A percentile compares a stretch with the other conserved stretches of the same genome.
Conservation (phyloP, 352 stramenopile species). For the Phytophthora agathidicida region DNA sequence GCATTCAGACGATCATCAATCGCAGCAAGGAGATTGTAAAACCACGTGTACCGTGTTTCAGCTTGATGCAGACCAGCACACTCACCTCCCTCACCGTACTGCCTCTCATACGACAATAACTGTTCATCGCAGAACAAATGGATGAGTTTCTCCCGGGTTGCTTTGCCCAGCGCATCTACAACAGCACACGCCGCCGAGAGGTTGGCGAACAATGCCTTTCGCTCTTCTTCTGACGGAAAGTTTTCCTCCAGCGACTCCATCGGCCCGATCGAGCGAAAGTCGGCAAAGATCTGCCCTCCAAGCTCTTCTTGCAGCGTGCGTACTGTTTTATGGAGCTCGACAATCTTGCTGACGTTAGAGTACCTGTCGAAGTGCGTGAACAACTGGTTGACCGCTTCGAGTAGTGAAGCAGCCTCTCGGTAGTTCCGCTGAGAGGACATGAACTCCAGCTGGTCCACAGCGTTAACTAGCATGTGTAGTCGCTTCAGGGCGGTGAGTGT, state of each 20-base stretch:
- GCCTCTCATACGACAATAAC: conserved; percentile 61
- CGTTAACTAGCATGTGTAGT: conserved; percentile 98
- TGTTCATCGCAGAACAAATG: conserved; percentile 77
- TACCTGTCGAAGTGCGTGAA: conserved; percentile 97
- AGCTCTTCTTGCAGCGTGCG: conserved; percentile 90
- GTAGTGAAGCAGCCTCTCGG: conserved; percentile 93
- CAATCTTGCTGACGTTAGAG: conserved; percentile 92
- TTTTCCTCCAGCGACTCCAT: conserved; percentile 80
- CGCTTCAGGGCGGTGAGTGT: conserved; percentile 96
- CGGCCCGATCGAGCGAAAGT: conserved; percentile 87
- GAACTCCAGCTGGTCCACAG: conserved; percentile 93
- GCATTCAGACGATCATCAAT: conserved; percentile 89
- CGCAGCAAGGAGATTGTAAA: conserved; percentile 71
- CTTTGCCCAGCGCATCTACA: conserved; percentile 73
- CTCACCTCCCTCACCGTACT: conserved; percentile 68
- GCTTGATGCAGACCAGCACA: conserved; percentile 59
- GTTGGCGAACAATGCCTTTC: conserved; percentile 71
- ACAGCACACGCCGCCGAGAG: conserved; percentile 68
- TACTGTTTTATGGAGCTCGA: conserved; percentile 93
- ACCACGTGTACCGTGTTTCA: conserved; percentile 81
- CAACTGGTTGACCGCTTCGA: conserved; percentile 96
- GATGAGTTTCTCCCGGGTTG: conserved; percentile 73
- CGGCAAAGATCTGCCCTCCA: conserved; percentile 87
- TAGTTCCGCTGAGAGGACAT: conserved; percentile 91
- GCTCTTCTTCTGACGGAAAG: conserved; percentile 69